Base-by-base conservation (phyloP, 2,329 filamentous ascomycete species). In the Trichoderma afroharzianum region DNA sequence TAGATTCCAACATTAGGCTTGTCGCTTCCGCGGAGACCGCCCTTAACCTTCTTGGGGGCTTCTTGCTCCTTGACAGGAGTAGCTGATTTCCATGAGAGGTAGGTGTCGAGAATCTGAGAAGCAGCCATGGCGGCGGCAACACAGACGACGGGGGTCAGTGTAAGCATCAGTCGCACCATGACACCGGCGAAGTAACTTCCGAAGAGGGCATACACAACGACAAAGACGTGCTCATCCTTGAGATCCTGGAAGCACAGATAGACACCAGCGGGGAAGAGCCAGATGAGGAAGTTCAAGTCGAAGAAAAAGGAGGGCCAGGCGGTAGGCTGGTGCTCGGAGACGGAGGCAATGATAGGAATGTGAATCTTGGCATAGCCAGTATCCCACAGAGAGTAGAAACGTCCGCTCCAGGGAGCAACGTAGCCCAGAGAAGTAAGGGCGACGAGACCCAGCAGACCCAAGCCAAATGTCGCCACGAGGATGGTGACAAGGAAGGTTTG, bases 231-330 rank as follows among this genome's bases (percentile, higher is more conserved):
- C 86, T 99, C 95, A 79, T 99, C 97, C 77, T 90, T 91, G 72
- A 99, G 89, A 74, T 92, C 91, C 80, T 94, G 92, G 91, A 98
- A 99, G 86, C 95, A 98, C 83, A 99, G 91, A 85, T 98, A 99
- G 71, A 99, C 94, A 82, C 96, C 96, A 14, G 96, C 97, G 4
- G 96, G 96, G 90, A 99, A 98, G 67, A 99, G 90, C 96, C 96
- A 99, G 83, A 99, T 97, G 78, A 99, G 88, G 85, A 99, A 91
- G 86, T 97, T 98, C 77, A 99, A 87, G 79, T 99, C 96, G 82
- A 99, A 99, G 86, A 99, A 99, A 88, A 98, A 99, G 18, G 97
- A 94, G 3, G 96, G 96, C 96, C 96, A 99, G 57, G 96, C 96
- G 47, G 96, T 99, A 69, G 96, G 96, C 84, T 99, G 96, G 85